phyloP scores from a whole-genome alignment of 2,329 filamentous ascomycete species.

The Colletotrichum lindemuthianum region DNA sequence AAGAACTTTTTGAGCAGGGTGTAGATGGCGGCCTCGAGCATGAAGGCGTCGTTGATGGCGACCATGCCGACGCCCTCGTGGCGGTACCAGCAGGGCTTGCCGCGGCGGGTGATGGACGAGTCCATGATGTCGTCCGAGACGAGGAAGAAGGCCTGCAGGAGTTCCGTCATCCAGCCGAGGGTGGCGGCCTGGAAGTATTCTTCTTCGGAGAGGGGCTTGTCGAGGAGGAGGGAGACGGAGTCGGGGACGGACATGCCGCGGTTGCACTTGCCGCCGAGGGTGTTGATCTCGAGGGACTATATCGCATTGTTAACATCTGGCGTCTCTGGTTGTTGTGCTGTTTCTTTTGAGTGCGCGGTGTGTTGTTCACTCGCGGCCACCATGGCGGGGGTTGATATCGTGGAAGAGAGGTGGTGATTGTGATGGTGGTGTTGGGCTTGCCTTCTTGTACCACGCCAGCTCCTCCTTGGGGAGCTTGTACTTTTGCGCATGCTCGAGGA shows the following conservation, averaged over 20 bases:
- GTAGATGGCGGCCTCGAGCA: slow-evolving; percentile 94
- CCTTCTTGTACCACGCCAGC: slow-evolving; percentile 87
- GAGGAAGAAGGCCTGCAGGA: slow-evolving; percentile 98
- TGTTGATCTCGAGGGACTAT: slow-evolving; percentile 89
- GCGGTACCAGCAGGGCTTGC: slow-evolving; percentile 96
- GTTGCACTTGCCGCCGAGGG: slow-evolving; percentile 96
- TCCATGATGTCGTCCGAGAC: slow-evolving; percentile 99
- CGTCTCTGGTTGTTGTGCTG: no score
- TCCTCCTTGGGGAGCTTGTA: slow-evolving; percentile 87
- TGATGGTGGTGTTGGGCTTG: slow-evolving; percentile 50
- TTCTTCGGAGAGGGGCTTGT: slow-evolving; percentile 75
- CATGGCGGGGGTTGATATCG: neutral
- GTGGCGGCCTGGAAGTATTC: slow-evolving; percentile 91
- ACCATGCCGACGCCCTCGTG: slow-evolving; percentile 91
- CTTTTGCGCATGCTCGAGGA: slow-evolving; percentile 79
- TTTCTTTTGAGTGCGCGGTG: neutral
- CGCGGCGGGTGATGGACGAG: slow-evolving; percentile 90
- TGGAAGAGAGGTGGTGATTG: neutral
- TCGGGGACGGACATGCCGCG: slow-evolving; percentile 98
- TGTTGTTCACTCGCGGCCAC: neutral
- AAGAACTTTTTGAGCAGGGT: slow-evolving; percentile 93
- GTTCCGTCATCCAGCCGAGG: slow-evolving; percentile 96
- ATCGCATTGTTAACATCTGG: slow-evolving; percentile 16
- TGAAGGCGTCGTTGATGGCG: slow-evolving; percentile 98
- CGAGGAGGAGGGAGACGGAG: slow-evolving; percentile 82